Evolutionary conservation across 495 filamentous ascomycete genomes (phyloP).

Genomic region (Tuber microsphaerosporum): DNA sequence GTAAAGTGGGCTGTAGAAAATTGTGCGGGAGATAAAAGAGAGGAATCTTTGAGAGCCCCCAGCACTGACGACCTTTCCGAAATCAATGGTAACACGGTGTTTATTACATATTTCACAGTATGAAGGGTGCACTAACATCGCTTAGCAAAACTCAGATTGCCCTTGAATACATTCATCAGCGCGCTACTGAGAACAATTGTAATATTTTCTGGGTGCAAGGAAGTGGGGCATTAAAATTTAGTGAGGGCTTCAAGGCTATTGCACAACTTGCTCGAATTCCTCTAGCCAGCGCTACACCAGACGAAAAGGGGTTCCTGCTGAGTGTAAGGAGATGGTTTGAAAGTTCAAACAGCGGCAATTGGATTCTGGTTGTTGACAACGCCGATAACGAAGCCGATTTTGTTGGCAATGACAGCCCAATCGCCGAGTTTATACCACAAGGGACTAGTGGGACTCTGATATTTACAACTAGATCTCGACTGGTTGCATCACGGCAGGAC

Average conservation of each 20-base stretch:
- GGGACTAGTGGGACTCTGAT: slow-evolving; percentile 36
- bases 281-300: slow-evolving; percentile 8
- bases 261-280: slow-evolving; percentile 38
- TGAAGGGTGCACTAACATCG: too few species aligned
- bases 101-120: too few species aligned
- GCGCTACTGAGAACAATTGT: neutral
- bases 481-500: slow-evolving; percentile 16
- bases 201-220: slow-evolving; percentile 46
- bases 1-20: too few species aligned
- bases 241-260: slow-evolving; percentile 44
- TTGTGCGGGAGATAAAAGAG: too few species aligned
- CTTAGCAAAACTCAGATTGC: slow-evolving; percentile 49
- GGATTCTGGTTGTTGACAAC: slow-evolving; percentile 45
- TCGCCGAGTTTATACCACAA: slow-evolving; percentile 21
- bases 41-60: too few species aligned
- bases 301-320: neutral
- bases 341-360: slow-evolving; percentile 18
- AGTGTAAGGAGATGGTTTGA: slow-evolving; percentile 12
- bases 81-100: too few species aligned
- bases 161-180: slow-evolving; percentile 46
- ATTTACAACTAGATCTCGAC: slow-evolving; percentile 41
- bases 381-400: slow-evolving; percentile 41
- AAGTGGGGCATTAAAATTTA: slow-evolving; percentile 38
- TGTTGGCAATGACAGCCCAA: neutral
- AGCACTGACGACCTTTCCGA: too few species aligned